Conservation (phyloP, 495 filamentous ascomycete species). For the Xylaria castorea region DNA sequence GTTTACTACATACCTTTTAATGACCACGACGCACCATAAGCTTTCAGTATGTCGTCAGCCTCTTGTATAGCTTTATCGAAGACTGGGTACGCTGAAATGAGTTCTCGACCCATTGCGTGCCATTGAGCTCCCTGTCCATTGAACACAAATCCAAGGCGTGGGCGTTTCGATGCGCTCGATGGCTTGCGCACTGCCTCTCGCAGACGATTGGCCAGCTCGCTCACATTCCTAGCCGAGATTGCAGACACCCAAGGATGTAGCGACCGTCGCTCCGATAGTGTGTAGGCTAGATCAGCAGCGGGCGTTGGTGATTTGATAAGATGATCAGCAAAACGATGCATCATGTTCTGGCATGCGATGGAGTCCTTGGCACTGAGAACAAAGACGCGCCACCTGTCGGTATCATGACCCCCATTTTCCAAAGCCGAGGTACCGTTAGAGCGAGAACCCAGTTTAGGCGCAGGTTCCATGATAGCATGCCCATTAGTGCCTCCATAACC, state of each 20-base stretch:
- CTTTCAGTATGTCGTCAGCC: slow-evolving; percentile 48
- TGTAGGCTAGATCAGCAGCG: slow-evolving; percentile 43
- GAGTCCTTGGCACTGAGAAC: too few relatives aligned
- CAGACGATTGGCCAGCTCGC: slow-evolving; percentile 35
- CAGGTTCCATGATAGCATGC: too few relatives aligned
- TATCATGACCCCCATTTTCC: too few relatives aligned
- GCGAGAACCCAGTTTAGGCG: too few relatives aligned
- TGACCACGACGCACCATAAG: slow-evolving; percentile 36
- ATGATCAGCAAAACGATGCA: too few relatives aligned
- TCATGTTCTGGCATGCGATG: too few relatives aligned
- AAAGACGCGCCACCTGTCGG: too few relatives aligned
- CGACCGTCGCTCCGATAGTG: slow-evolving; percentile 49
- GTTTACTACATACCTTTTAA: slow-evolving; percentile 24
- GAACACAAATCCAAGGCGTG: slow-evolving; percentile 46
- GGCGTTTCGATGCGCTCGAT: too few relatives aligned
- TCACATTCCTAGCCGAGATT: slow-evolving; percentile 35
- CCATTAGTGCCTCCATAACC: too few relatives aligned
- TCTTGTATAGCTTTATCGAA: slow-evolving; percentile 38
- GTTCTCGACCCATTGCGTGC: slow-evolving; percentile 55
- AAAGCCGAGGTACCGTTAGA: too few relatives aligned
- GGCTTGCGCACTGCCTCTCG: too few relatives aligned
- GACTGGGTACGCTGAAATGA: slow-evolving; percentile 44
- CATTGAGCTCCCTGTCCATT: slow-evolving; percentile 54
- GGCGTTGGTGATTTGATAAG: too few relatives aligned
- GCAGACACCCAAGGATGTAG: slow-evolving; percentile 47